Percentiles rank a stretch among this genome's conserved stretches.
Evolutionary conservation across 768 basidiomycete species (phyloP).

Genomic region (Dictyophora rubrovolvata): DNA sequence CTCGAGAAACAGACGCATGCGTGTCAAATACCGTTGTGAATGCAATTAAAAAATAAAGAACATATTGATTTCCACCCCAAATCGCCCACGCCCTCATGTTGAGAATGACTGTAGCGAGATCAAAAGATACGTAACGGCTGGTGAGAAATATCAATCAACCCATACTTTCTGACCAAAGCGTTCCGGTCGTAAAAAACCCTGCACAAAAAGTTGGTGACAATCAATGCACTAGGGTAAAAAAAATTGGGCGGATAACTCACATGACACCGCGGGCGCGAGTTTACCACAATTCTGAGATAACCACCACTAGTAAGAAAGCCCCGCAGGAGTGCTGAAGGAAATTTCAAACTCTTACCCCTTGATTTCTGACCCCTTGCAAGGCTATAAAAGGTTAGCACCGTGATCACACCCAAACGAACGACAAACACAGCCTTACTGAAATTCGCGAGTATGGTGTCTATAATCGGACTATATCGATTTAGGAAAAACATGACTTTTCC

Average conservation of each 20-base stretch:
- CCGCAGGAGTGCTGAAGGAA: not conserved
- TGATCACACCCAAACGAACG: not conserved
- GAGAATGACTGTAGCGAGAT: not conserved
- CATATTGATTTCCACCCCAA: not conserved
- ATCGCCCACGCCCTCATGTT: slow-evolving; percentile 4
- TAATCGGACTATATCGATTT: slow-evolving; percentile 3
- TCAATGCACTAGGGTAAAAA: not conserved
- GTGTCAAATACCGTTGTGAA: slow-evolving; percentile 3
- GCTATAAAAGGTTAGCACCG: not conserved
- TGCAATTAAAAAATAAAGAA: slow-evolving; percentile 2
- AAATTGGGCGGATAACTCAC: not conserved
- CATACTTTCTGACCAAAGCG: slow-evolving; percentile 2
- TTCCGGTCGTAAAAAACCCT: not conserved
- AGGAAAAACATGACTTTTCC: slow-evolving; percentile 5
- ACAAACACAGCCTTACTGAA: not conserved
- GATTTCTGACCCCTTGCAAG: not conserved
- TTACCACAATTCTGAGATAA: not conserved
- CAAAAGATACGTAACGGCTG: not conserved
- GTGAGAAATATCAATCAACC: not conserved
- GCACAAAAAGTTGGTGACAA: not conserved
- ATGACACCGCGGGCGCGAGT: not conserved
- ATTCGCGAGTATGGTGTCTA: not conserved
- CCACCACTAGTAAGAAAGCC: too few species aligned
- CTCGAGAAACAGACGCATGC: not conserved
- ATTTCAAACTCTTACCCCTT: not conserved